These are phyloP conservation scores for Corymbia calophylla DNA, from an alignment of 441 rosid species.

Conservation along the genomic window DNA sequence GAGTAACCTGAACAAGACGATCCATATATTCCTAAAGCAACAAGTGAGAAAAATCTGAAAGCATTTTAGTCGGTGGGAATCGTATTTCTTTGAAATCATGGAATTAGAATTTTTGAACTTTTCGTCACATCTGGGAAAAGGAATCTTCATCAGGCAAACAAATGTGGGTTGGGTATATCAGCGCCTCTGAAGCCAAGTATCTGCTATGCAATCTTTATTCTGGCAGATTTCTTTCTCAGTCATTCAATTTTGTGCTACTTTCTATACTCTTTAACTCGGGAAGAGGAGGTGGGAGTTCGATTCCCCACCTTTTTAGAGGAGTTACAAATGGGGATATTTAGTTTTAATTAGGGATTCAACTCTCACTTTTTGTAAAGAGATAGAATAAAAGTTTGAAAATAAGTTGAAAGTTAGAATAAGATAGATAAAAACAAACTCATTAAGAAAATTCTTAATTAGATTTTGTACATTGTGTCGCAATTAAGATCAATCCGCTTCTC, in stretches of 20 bases:
- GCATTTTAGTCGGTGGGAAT: not conserved
- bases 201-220: not conserved
- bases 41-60: not conserved
- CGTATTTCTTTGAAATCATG: not conserved
- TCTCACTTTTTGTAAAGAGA: too few species aligned
- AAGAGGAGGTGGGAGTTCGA: not conserved
- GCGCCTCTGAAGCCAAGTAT: not conserved
- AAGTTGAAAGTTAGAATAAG: too few species aligned
- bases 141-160: not conserved
- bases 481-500: not conserved
- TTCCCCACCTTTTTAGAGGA: too few species aligned
- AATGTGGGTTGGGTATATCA: not conserved
- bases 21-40: not conserved
- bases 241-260: not conserved
- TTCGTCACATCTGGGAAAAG: not conserved
- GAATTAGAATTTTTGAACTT: not conserved
- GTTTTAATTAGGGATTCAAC: not conserved
- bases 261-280: not conserved
- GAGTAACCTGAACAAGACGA: not conserved
- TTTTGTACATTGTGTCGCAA: not conserved
- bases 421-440: not conserved
- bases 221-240: not conserved
- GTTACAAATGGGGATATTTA: not conserved
- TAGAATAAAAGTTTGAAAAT: accelerated
- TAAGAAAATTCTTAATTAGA: not conserved